Evolutionary conservation across 2,329 filamentous ascomycete species (phyloP).

Genomic region (Aspergillus terreus): DNA sequence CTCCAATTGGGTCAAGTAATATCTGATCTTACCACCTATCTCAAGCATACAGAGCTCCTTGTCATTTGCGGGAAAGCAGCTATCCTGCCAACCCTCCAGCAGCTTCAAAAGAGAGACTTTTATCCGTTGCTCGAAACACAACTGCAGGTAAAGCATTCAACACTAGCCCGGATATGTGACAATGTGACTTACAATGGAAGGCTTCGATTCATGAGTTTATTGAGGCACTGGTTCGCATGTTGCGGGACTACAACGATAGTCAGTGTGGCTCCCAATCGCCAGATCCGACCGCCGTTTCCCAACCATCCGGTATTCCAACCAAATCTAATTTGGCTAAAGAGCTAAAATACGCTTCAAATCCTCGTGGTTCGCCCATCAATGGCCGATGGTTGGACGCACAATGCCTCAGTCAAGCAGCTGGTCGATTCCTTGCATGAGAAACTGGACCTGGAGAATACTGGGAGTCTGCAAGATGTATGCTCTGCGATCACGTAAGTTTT

Average conservation of each 20-base stretch:
- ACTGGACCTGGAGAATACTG: conserved; percentile 32
- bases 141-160: conserved; percentile 28
- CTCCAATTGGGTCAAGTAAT: conserved; percentile 26
- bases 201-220: conserved; percentile 20
- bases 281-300: conserved; percentile 6
- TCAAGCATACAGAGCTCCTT: conserved; percentile 15
- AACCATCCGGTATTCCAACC: conserved; percentile 7
- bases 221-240: neutral
- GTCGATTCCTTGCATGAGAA: conserved; percentile 28
- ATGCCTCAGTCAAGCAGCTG: conserved; percentile 27
- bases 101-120: conserved; percentile 15
- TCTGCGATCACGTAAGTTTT: conserved; percentile 47
- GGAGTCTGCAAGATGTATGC: conserved; percentile 40
- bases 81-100: conserved; percentile 22
- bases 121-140: conserved; percentile 23
- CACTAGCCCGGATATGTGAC: neutral
- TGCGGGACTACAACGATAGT: too few species aligned
- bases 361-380: conserved; percentile 30
- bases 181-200: conserved; percentile 20
- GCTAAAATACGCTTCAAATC: conserved; percentile 29
- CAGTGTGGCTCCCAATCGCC: neutral
- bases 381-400: conserved; percentile 15
- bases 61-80: conserved; percentile 22
- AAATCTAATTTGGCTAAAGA: conserved; percentile 13
- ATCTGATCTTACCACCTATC: conserved; percentile 20